These are phyloP conservation scores for Dictyostelium gargantuum DNA, from an alignment of 208 protist species.

Conservation along the genomic window DNA sequence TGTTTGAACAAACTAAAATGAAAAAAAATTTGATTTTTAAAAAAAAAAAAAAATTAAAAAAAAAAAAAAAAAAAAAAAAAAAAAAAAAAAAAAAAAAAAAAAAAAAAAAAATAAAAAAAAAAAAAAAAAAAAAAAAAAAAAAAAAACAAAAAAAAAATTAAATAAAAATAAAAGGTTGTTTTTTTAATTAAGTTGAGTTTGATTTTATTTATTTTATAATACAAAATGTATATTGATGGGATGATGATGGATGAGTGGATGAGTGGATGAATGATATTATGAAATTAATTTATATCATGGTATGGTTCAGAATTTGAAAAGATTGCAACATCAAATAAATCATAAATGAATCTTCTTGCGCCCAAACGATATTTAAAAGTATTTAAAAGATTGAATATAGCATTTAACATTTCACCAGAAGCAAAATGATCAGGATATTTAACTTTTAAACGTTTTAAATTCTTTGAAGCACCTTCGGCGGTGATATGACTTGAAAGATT, in stretches of 20 bases:
- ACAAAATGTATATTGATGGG: too few species aligned
- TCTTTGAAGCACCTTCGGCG: conserved; percentile 59
- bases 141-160: too few species aligned
- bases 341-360: conserved; percentile 53
- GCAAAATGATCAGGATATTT: conserved; percentile 46
- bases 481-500: conserved; percentile 66
- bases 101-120: background rate
- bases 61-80: background rate
- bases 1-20: too few species aligned
- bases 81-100: background rate
- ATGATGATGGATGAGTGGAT: too few species aligned
- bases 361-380: conserved; percentile 5
- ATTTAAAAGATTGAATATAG: background rate
- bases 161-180: too few species aligned
- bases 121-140: too few species aligned
- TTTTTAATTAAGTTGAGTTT: too few species aligned
- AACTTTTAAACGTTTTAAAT: conserved; percentile 19
- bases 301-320: conserved; percentile 25
- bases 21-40: background rate
- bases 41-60: background rate
- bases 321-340: conserved; percentile 49
- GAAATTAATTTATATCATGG: background rate
- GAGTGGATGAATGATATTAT: too few species aligned
- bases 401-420: background rate
- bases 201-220: too few species aligned